phyloP scores from a whole-genome alignment of 2,329 filamentous ascomycete species.

The Lecanosticta acicola region DNA sequence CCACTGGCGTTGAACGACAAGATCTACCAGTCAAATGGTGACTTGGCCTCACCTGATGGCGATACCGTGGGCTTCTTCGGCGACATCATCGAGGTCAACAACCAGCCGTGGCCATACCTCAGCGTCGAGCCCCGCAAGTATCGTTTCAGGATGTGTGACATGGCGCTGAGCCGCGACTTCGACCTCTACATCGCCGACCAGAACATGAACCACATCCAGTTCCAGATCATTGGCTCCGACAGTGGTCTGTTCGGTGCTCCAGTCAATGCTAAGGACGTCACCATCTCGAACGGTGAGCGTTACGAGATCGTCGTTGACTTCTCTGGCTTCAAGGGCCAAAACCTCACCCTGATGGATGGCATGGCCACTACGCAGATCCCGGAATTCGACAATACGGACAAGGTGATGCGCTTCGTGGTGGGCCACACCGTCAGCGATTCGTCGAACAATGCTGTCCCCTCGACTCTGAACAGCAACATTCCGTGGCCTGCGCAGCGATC shows the following conservation, averaged over 20 bases:
- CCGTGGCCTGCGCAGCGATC: slow-evolving; percentile 32
- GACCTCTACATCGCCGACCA: slow-evolving; percentile 43
- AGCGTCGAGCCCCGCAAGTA: slow-evolving; percentile 58
- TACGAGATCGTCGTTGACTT: slow-evolving; percentile 57
- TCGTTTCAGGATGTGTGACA: slow-evolving; percentile 51
- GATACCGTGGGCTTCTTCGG: slow-evolving; percentile 49
- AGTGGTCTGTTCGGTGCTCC: slow-evolving; percentile 47
- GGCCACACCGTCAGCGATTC: slow-evolving; percentile 36
- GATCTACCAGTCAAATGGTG: slow-evolving; percentile 48
- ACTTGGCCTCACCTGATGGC: slow-evolving; percentile 40
- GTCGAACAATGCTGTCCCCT: slow-evolving; percentile 36
- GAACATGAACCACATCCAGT: slow-evolving; percentile 38
- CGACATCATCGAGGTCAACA: slow-evolving; percentile 55
- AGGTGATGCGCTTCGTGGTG: slow-evolving; percentile 51
- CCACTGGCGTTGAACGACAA: slow-evolving; percentile 48
- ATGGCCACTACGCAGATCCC: slow-evolving; percentile 33
- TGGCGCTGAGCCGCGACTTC: slow-evolving; percentile 46
- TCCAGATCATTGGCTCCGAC: slow-evolving; percentile 53
- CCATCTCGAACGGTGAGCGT: slow-evolving; percentile 52
- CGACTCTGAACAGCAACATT: slow-evolving; percentile 25
- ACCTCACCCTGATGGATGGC: slow-evolving; percentile 30
- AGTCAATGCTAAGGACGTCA: slow-evolving; percentile 39
- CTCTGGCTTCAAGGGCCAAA: slow-evolving; percentile 43
- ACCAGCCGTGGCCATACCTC: slow-evolving; percentile 55
- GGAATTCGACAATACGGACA: slow-evolving; percentile 49